Base-by-base conservation (phyloP, 371 early-diverging fungal species). In the Funneliformis caledonium region DNA sequence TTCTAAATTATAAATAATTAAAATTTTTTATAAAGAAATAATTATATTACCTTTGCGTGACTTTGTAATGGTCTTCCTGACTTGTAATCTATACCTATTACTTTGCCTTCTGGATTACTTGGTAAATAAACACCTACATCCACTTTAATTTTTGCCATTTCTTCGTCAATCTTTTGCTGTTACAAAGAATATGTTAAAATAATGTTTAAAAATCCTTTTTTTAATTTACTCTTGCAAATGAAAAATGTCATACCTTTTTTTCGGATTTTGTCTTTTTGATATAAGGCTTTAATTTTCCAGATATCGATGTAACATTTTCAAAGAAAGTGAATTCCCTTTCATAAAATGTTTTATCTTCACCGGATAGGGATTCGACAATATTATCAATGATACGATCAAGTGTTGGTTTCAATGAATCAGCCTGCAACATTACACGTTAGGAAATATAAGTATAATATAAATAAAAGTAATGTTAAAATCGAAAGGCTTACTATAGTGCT, bases 91-190 rank as follows among this genome's bases (percentile, higher is more conserved):
- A 99, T 98, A 81, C 95, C 98, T 3, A 99, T 86, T 0, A 99
- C 97, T 11, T 88, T 94, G 52, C 96, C 94, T 78, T 99, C 99
- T 1, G 99, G 98, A 76, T 99, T 98, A 86, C 95, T 97, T 10
- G 99, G 99, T 72, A 99, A 85, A 85, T 99, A 99, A 10, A 99
- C 99, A 22, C 99, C 99, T 6, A 94, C 93, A 81, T 98, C 97
- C 0, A 99, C 97, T 67, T 92, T 89, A 82, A 99, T 98, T 84
- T 94, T 92, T 22, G 93, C 89, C 87, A 99, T 90, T 85, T 99
- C 99, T 83, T 99, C 97, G 84, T 99, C 99, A 83, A 99, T 97
- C 86, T 96, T 96, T 80, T 84, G 82, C 85, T 83, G 59, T 19
- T 69, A 1, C 26, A 62, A 26, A 22, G 9, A 68, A 43, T 43